Evolutionary conservation across 257 asterid genomes (phyloP), one percentile per base, ranked within the genome.

Genomic region (Ilex aquifolium): DNA sequence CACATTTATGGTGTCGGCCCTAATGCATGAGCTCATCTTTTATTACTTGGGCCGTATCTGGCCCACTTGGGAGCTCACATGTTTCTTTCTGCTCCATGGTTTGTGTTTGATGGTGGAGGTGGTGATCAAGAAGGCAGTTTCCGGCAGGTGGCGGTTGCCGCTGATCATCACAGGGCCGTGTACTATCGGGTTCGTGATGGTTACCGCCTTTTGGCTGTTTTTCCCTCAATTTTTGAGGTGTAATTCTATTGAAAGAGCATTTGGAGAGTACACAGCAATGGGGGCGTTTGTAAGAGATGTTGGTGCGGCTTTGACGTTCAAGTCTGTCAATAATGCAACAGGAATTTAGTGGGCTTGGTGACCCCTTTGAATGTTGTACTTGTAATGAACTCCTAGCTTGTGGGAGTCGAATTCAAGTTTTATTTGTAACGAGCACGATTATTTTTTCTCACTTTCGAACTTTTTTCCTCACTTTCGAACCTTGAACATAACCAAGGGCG

Each of bases 61-160:
- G 77, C 79, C 79, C 49, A 67, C 56, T 39, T 79, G 83, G 42
- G 82, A 74, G 32, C 65, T 73, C 48, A 76, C 82, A 0, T 15
- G 59, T 42, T 81, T 78, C 57, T 75, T 81, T 66, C 2, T 76
- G 78, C 72, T 78, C 0, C 84, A 76, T 32, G 84, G 84, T 1
- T 77, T 55, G 32, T 65, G 73, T n/a, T 64, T 82, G 46, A 61
- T 32, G 46, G 39, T 63, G 2, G 82, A 78, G 74, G 76, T 76
- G 17, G 75, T 64, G 44, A 6, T 44, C 5, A 78, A 76, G 68
- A 82, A 76, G 36, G 62, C 1, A 6, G 9, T 55, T 2, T 32
- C 56, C 21, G 63, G 69, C 3, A 56, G 76, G 59, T 63, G 76
- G 73, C 0, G 61, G 64, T 36, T 55, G 67, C 69, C 70, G 2